Evolutionary conservation across 805 yeast genomes (phyloP).

Genomic region (Hanseniaspora meyeri): DNA sequence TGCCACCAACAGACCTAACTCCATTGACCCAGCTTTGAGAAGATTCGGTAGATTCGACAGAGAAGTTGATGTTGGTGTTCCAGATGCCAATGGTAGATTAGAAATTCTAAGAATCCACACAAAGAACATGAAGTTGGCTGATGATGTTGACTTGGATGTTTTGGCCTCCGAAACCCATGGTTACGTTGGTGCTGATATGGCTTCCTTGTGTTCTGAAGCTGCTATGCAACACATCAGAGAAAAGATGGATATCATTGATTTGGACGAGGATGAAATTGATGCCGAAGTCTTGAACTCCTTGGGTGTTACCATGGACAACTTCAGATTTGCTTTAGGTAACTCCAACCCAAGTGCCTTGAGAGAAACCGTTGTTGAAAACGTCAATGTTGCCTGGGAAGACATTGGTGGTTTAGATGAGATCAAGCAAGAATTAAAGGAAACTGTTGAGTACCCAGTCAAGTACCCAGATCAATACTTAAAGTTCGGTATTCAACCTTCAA

Average conservation of each 20-base stretch:
- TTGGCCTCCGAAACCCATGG: slow-evolving; percentile 98
- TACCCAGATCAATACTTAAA: slow-evolving; percentile 98
- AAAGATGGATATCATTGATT: slow-evolving; percentile 94
- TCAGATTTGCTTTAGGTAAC: slow-evolving; percentile 92
- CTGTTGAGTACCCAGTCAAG: slow-evolving; percentile 96
- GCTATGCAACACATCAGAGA: slow-evolving; percentile 99
- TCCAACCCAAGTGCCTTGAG: slow-evolving; percentile 98
- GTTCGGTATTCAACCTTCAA: slow-evolving; percentile 94
- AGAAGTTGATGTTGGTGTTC: slow-evolving; percentile 85
- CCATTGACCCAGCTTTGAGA: slow-evolving; percentile 68
- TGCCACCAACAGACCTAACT: slow-evolving; percentile 74
- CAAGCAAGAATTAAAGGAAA: slow-evolving; percentile 93
- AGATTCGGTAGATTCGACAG: slow-evolving; percentile 85
- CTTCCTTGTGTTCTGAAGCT: slow-evolving; percentile 98
- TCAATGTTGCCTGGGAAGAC: slow-evolving; percentile 98
- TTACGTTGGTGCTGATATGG: slow-evolving; percentile 98
- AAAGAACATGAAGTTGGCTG: slow-evolving; percentile 93
- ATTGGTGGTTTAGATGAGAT: slow-evolving; percentile 96
- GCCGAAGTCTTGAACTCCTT: slow-evolving; percentile 92
- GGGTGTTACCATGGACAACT: slow-evolving; percentile 98
- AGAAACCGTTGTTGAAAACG: slow-evolving; percentile 97
- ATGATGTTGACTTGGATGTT: slow-evolving; percentile 88
- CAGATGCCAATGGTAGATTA: slow-evolving; percentile 96
- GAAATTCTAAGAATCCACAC: slow-evolving; percentile 96
- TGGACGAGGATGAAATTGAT: slow-evolving; percentile 92